phyloP scores from a whole-genome alignment of 73 alveolate species.

The Paraurostyla sp. region DNA sequence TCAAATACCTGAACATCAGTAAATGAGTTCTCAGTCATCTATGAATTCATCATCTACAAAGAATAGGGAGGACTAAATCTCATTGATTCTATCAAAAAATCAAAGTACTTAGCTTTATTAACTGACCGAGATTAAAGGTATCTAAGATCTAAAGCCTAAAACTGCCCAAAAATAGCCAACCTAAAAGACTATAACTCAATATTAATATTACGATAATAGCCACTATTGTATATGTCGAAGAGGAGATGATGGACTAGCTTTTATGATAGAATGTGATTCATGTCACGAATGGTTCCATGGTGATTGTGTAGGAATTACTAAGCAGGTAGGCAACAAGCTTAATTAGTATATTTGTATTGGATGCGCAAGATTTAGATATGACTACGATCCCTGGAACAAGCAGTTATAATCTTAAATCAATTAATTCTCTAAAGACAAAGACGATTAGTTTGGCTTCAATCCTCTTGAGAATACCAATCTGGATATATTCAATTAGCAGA shows the following conservation, averaged over 20 bases:
- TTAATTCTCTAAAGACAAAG: background rate
- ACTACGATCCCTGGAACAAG: constrained; percentile 44
- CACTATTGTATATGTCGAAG: constrained; percentile 85
- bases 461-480: background rate
- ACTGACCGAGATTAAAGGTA: too few relatives aligned
- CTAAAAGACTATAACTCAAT: background rate
- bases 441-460: background rate
- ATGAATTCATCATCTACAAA: too few relatives aligned
- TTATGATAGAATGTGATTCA: constrained; percentile 86
- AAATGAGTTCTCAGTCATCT: too few relatives aligned
- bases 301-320: constrained; percentile 80
- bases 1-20: background rate
- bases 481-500: background rate
- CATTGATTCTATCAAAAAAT: too few relatives aligned
- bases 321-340: constrained; percentile 65
- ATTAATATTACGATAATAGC: constrained; percentile 21
- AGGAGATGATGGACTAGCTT: constrained; percentile 88
- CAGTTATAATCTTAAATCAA: background rate
- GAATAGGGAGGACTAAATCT: too few relatives aligned
- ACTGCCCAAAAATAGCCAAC: background rate
- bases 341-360: constrained; percentile 79
- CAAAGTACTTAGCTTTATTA: too few relatives aligned
- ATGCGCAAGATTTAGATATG: constrained; percentile 74
- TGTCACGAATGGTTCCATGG: constrained; percentile 94
- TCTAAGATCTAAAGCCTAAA: too few relatives aligned